Conservation (phyloP, 495 filamentous ascomycete species). For the Tuber magnatum region DNA sequence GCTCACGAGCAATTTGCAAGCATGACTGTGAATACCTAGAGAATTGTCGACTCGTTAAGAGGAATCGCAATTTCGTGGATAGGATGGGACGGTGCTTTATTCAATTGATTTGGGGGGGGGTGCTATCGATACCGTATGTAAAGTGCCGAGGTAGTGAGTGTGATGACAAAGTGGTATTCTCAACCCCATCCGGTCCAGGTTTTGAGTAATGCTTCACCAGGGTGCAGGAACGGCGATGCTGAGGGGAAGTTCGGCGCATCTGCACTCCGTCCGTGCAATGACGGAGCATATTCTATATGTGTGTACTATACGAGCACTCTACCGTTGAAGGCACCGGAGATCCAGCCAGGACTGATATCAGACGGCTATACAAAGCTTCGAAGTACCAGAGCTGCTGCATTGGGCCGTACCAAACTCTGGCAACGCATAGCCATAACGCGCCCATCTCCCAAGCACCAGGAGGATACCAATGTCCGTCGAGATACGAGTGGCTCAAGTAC, state of each 20-base stretch:
- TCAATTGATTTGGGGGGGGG: not conserved
- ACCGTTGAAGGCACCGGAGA: not conserved
- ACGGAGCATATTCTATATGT: not conserved
- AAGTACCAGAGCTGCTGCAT: not conserved
- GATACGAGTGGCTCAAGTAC: not conserved
- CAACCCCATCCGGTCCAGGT: not conserved
- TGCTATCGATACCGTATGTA: not conserved
- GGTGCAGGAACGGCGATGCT: not conserved
- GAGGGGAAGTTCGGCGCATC: not conserved
- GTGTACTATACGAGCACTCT: not conserved
- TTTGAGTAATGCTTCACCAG: not conserved
- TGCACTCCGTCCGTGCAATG: not conserved
- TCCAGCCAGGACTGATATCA: not conserved
- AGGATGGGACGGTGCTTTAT: no score
- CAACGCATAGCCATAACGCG: not conserved
- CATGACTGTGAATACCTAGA: no score
- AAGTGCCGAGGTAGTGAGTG: not conserved
- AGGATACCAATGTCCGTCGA: not conserved
- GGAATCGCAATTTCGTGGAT: no score
- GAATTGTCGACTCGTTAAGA: no score
- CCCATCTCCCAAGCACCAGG: not conserved
- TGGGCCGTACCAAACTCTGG: not conserved
- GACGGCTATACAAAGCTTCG: not conserved
- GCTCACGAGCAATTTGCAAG: no score
- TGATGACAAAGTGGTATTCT: not conserved